Conservation (phyloP, 371 early-diverging fungal species). For the Nematocida sp. region DNA sequence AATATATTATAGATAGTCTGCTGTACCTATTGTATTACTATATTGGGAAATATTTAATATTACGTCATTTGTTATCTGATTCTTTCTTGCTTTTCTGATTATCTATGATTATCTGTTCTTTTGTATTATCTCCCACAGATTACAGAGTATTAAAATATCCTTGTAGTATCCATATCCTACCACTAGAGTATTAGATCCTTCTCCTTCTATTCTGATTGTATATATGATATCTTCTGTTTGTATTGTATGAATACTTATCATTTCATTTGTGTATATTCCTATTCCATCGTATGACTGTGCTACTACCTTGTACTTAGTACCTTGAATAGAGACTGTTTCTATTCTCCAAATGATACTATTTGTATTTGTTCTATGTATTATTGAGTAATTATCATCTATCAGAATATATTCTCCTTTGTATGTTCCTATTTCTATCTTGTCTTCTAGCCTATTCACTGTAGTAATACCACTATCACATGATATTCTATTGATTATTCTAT, state of each 20-base stretch:
- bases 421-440: conserved; percentile 38
- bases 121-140: not conserved
- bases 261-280: not conserved
- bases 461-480: no score
- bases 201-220: not conserved
- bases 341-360: conserved; percentile 35
- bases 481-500: no score
- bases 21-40: no score
- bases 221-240: conserved; percentile 38
- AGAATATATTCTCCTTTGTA: conserved; percentile 27
- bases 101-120: not conserved
- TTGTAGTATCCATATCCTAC: conserved; percentile 27
- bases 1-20: no score
- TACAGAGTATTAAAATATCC: not conserved
- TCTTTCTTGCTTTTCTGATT: not conserved
- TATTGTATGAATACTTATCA: not conserved
- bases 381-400: not conserved
- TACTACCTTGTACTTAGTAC: not conserved
- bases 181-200: not conserved
- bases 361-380: not conserved
- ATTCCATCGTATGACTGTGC: conserved; percentile 49
- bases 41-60: no score
- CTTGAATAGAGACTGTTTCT: not conserved
- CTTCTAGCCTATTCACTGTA: no score
- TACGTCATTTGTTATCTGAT: no score